Evolutionary conservation across 2,329 filamentous ascomycete species (phyloP).

Genomic region (Phoma herbarum): DNA sequence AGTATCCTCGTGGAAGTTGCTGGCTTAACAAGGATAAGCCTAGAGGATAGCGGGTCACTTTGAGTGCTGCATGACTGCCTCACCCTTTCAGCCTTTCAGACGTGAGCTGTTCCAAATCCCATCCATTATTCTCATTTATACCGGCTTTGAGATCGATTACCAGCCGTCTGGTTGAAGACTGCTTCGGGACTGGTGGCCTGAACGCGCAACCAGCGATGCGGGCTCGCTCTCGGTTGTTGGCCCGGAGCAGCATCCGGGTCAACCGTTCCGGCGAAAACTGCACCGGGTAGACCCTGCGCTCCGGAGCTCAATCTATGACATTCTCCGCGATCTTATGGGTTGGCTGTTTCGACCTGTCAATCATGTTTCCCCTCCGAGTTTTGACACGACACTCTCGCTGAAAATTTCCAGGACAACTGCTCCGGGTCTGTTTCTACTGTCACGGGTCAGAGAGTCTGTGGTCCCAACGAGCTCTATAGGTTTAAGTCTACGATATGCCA

Average conservation of each 20-base stretch:
- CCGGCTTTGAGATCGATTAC: too few relatives aligned
- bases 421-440: not conserved
- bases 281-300: not conserved
- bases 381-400: not conserved
- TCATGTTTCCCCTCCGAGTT: not conserved
- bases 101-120: not conserved
- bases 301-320: not conserved
- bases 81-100: not conserved
- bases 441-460: not conserved
- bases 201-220: not conserved
- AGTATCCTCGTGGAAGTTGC: not conserved
- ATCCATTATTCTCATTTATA: not conserved
- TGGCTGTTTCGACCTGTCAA: not conserved
- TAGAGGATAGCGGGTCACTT: not conserved
- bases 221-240: slow-evolving; percentile 1
- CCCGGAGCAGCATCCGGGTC: slow-evolving; percentile 2
- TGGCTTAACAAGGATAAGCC: too few relatives aligned
- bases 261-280: not conserved
- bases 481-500: not conserved
- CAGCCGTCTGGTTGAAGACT: not conserved
- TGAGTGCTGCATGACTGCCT: not conserved
- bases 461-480: not conserved
- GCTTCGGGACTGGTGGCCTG: not conserved
- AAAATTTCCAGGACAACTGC: not conserved
- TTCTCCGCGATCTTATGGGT: not conserved